Percentiles rank a stretch among this genome's conserved stretches.
Conservation (phyloP, 1,284 basidiomycete species). For the Puccinia coronata region DNA sequence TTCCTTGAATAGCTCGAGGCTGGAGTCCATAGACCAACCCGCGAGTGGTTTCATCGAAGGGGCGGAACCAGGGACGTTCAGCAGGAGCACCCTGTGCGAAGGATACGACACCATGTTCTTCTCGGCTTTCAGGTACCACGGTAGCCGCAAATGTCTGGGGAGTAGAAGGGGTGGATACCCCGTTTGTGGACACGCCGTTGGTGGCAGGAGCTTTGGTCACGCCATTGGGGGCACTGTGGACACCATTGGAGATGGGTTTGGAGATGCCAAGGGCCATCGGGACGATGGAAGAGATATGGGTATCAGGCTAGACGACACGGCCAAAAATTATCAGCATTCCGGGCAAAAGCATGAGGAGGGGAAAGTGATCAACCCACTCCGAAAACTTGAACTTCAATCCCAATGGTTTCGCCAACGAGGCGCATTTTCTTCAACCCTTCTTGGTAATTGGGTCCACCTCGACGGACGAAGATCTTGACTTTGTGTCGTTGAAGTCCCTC, state of each 20-base stretch:
- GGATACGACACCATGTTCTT: conserved; percentile 62
- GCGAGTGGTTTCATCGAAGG: no score
- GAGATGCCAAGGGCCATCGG: conserved; percentile 87
- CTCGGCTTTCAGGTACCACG: conserved; percentile 70
- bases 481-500: conserved; percentile 76
- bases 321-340: not conserved
- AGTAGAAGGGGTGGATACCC: conserved; percentile 52
- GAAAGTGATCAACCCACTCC: conserved; percentile 15
- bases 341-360: not conserved
- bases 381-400: conserved; percentile 79
- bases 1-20: conserved; percentile 98
- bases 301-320: conserved; percentile 91
- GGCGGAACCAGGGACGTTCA: no score
- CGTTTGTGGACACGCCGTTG: conserved; percentile 1
- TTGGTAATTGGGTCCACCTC: conserved; percentile 99
- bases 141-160: conserved; percentile 52
- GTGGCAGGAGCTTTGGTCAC: conserved; percentile 42
- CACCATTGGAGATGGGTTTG: conserved; percentile 60
- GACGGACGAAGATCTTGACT: conserved; percentile 92
- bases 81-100: conserved; percentile 66
- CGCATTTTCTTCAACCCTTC: conserved; percentile 99
- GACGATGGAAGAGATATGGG: conserved; percentile 97
- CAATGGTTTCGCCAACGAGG: conserved; percentile 92
- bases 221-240: conserved; percentile 54
- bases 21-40: no score